Evolutionary conservation across 805 yeast genomes (phyloP).

Genomic region (Kazachstania martiniae): DNA sequence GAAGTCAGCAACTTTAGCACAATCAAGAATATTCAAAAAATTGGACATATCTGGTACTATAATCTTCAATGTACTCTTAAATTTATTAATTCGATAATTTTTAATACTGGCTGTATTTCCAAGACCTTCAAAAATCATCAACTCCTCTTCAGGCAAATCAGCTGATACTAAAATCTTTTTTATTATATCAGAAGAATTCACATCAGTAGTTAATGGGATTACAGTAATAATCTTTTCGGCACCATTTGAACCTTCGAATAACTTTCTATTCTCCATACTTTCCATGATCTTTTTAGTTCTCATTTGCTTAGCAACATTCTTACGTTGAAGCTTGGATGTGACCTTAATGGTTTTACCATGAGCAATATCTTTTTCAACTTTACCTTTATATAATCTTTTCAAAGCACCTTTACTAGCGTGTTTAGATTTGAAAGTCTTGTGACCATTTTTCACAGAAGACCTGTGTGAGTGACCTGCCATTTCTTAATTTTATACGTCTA

Average conservation of each 20-base stretch:
- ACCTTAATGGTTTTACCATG: slow-evolving; percentile 23
- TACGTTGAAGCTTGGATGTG: slow-evolving; percentile 51
- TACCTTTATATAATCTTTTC: slow-evolving; percentile 75
- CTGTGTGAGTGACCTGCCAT: slow-evolving; percentile 82
- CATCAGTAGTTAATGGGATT: slow-evolving; percentile 67
- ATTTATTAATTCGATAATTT: slow-evolving; percentile 46
- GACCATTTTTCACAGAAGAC: slow-evolving; percentile 69
- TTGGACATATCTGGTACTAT: slow-evolving; percentile 62
- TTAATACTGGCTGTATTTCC: slow-evolving; percentile 37
- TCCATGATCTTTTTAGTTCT: slow-evolving; percentile 60
- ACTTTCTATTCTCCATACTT: slow-evolving; percentile 45
- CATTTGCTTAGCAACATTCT: slow-evolving; percentile 67
- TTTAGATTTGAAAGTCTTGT: slow-evolving; percentile 83
- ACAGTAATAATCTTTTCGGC: slow-evolving; percentile 79
- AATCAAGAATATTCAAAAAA: slow-evolving; percentile 64
- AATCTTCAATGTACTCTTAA: slow-evolving; percentile 61
- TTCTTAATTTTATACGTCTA: not conserved
- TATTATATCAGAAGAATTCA: slow-evolving; percentile 46
- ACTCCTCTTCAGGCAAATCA: slow-evolving; percentile 28
- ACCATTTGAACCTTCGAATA: slow-evolving; percentile 73
- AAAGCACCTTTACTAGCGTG: slow-evolving; percentile 84
- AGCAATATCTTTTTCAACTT: slow-evolving; percentile 60
- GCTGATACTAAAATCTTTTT: slow-evolving; percentile 34
- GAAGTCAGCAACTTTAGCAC: slow-evolving; percentile 81
- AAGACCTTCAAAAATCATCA: slow-evolving; percentile 18